Base-by-base conservation (phyloP, 2,329 filamentous ascomycete species). In the Colletotrichum phormii region DNA sequence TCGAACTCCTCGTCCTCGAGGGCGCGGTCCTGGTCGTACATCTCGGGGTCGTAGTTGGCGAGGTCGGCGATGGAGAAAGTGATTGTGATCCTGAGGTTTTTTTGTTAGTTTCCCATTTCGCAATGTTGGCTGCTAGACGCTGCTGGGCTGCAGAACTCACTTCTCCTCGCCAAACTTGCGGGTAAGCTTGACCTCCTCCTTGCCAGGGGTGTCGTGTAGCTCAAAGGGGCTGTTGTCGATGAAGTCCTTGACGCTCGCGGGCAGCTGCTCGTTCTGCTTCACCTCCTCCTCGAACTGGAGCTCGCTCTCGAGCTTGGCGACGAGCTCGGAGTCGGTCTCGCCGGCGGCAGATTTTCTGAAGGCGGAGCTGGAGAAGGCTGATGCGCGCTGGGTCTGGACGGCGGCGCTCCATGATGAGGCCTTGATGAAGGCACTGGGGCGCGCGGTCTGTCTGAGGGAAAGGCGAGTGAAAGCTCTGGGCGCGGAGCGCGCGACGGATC, bases 121-220 rank as follows among this genome's bases (percentile, higher is more conserved):
- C 22, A 1, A 15, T 5, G 4, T 4, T 49, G 37, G 5, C 9
- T 29, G 53, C 9, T 18, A 1, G 22, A 29, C 18, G 8, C 8
- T 46, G 33, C 8, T 18, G 8, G 22, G 18, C 13, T 51, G 9
- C 26, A 59, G 26, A 74, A 83, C 91, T 84, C 84, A 97, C 95
- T 92, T 94, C 87, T 99, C 97, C 75, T 97, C 92, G 79, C 93
- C 94, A 80, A 94, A 96, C 76, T 90, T 92, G 80, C 95, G 93
- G 74, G 91, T 93, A 76, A 99, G 89, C 79, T 93, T 88, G 77
- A 99, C 94, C 77, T 98, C 95, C 86, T 98, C 94, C 83, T 95
- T 90, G 75, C 97, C 97, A 33, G 92, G 88, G 37, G 88, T 90
- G 83, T 99, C 97, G 79, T 94, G 87, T 74, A 97, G 89, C 88